Evolutionary conservation across 169 alveolate genomes (phyloP).

Genomic region (Eimeria acervulina): DNA sequence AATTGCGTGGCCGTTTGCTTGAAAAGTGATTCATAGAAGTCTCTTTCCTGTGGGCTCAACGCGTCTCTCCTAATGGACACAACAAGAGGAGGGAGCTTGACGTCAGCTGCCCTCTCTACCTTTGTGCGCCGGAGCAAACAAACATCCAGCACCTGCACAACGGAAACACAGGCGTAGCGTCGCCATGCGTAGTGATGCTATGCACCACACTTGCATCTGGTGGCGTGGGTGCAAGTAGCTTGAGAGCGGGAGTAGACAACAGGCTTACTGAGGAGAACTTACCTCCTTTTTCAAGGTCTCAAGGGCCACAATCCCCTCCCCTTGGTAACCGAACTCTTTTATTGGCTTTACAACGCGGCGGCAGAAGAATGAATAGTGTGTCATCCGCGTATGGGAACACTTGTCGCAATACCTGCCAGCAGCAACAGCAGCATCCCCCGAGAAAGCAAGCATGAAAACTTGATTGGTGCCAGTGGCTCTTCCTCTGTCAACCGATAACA

Average conservation of each 20-base stretch:
- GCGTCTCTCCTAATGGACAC: constrained; percentile 89
- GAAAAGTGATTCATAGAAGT: constrained; percentile 92
- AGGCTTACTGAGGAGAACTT: not conserved
- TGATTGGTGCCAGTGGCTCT: not conserved
- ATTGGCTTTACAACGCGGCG: constrained; percentile 93
- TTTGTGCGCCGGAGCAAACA: constrained; percentile 91
- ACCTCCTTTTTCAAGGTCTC: constrained; percentile 86
- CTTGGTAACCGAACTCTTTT: constrained; percentile 89
- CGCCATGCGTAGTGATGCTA: not conserved
- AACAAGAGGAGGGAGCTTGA: constrained; percentile 91
- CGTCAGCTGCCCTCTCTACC: constrained; percentile 92
- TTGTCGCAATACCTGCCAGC: constrained; percentile 87
- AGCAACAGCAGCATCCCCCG: not conserved
- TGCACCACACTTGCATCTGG: constrained; percentile 9
- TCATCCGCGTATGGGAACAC: constrained; percentile 92
- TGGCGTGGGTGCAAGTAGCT: not conserved
- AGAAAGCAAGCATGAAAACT: not conserved
- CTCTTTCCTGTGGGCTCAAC: constrained; percentile 91
- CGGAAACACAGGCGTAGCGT: not conserved
- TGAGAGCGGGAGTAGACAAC: not conserved
- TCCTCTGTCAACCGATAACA: not conserved
- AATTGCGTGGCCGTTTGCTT: constrained; percentile 89
- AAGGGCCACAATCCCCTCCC: constrained; percentile 91
- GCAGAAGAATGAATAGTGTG: constrained; percentile 92
- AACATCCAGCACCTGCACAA: constrained; percentile 61